Percentiles rank a stretch among this genome's conserved stretches.
phyloP scores from a whole-genome alignment of 805 yeast species.

The Yarrowia sp. region DNA sequence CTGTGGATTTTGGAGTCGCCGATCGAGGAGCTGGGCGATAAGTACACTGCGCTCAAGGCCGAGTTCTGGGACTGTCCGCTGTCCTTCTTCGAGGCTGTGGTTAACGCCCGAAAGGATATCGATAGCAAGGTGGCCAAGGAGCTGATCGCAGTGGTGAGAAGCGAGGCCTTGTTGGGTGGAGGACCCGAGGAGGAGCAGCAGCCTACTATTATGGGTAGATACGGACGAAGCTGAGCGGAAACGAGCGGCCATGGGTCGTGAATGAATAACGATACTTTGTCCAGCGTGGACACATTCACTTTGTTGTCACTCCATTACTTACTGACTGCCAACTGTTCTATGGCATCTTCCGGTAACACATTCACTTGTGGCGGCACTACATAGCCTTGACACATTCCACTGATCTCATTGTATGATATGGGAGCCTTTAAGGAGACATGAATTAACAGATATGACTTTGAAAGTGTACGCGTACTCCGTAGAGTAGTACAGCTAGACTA shows the following conservation, averaged over 20 bases:
- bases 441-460: too few relatives aligned
- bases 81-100: constrained; percentile 62
- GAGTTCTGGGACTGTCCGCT: constrained; percentile 77
- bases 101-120: constrained; percentile 45
- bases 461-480: too few relatives aligned
- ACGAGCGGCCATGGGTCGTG: background rate
- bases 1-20: constrained; percentile 54
- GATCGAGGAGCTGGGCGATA: constrained; percentile 48
- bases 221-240: background rate
- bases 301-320: too few relatives aligned
- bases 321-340: too few relatives aligned
- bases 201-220: constrained; percentile 11
- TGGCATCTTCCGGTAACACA: too few relatives aligned
- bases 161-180: constrained; percentile 11
- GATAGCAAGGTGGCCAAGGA: constrained; percentile 38
- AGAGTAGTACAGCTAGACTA: too few relatives aligned
- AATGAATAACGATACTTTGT: too few relatives aligned
- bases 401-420: too few relatives aligned
- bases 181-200: constrained; percentile 2
- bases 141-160: constrained; percentile 34
- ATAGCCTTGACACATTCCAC: too few relatives aligned
- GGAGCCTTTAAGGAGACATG: too few relatives aligned
- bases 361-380: too few relatives aligned
- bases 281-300: too few relatives aligned
- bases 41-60: constrained; percentile 61